Evolutionary conservation across 805 yeast species (phyloP).

Genomic region (Wickerhamiella sorbophila): DNA sequence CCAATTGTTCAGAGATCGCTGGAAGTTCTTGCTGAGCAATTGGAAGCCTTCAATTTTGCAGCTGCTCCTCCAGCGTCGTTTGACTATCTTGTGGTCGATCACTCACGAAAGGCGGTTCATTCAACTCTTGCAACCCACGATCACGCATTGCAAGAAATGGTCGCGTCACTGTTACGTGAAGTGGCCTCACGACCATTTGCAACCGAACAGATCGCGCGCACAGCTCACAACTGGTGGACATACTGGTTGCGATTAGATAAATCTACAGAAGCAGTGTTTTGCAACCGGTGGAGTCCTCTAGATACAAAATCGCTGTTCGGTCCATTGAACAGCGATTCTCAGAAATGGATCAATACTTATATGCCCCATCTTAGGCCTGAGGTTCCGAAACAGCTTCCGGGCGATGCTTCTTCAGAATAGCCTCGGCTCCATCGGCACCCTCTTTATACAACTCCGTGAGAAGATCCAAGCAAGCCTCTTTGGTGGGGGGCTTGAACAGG

Average conservation of each 20-base stretch:
- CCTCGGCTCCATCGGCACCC: constrained; percentile 15
- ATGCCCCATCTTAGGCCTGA: not conserved
- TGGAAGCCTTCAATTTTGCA: constrained; percentile 6
- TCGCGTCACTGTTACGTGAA: not conserved
- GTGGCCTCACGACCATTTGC: not conserved
- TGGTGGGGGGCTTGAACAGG: constrained; percentile 83
- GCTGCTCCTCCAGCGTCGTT: constrained; percentile 5
- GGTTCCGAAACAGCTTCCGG: constrained; percentile 1
- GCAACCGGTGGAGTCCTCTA: constrained; percentile 2
- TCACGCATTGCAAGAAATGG: constrained; percentile 1
- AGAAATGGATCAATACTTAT: constrained; percentile 3
- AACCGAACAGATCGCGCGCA: constrained; percentile 1
- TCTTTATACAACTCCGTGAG: constrained; percentile 21
- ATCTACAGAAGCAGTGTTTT: not conserved
- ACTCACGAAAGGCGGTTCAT: not conserved
- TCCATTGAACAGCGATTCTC: not conserved
- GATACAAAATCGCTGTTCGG: constrained; percentile 3
- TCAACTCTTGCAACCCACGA: constrained; percentile 1
- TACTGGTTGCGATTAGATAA: not conserved
- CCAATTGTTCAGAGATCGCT: not conserved
- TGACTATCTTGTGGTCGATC: constrained; percentile 3
- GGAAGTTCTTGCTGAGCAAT: not conserved
- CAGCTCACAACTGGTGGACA: constrained; percentile 5
- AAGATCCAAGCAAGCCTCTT: constrained; percentile 29
- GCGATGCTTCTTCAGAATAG: constrained; percentile 11